Evolutionary conservation across 2,329 filamentous ascomycete species (phyloP).

Genomic region (Elsinoe fawcettii): DNA sequence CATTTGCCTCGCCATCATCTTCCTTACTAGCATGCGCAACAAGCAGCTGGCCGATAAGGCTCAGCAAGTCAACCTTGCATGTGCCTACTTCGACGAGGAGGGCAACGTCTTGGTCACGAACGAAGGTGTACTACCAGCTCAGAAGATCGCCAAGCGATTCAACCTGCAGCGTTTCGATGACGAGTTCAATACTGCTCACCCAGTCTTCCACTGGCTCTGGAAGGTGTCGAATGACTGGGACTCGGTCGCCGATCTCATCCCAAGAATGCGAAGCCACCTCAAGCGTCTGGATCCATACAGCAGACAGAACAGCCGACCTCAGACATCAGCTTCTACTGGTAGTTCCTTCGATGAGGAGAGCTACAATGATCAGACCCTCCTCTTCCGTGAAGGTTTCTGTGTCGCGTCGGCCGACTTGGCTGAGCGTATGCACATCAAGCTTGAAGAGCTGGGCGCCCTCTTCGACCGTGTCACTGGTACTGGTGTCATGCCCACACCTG

Average conservation of each 20-base stretch:
- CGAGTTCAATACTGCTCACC: slow-evolving; percentile 66
- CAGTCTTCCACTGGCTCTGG: slow-evolving; percentile 82
- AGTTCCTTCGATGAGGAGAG: slow-evolving; percentile 46
- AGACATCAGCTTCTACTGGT: slow-evolving; percentile 25
- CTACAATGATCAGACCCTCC: slow-evolving; percentile 61
- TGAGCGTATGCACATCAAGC: slow-evolving; percentile 53
- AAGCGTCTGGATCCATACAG: slow-evolving; percentile 34
- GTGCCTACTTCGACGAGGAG: slow-evolving; percentile 59
- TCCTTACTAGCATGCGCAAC: slow-evolving; percentile 33
- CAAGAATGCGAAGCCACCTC: slow-evolving; percentile 66
- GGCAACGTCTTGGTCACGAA: slow-evolving; percentile 62
- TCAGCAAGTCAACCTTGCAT: slow-evolving; percentile 47
- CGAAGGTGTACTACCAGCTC: slow-evolving; percentile 60
- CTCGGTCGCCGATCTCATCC: slow-evolving; percentile 58
- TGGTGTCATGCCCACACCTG: slow-evolving; percentile 30
- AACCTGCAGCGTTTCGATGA: slow-evolving; percentile 63
- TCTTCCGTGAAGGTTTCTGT: slow-evolving; percentile 79
- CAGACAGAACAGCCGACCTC: slow-evolving; percentile 25
- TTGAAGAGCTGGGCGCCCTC: slow-evolving; percentile 52
- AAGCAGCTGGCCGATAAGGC: slow-evolving; percentile 37
- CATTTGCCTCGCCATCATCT: slow-evolving; percentile 31
- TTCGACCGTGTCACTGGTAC: slow-evolving; percentile 71
- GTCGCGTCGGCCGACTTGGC: slow-evolving; percentile 69
- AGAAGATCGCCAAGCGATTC: slow-evolving; percentile 73
- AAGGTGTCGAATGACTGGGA: slow-evolving; percentile 72